A percentile compares a stretch with the other conserved stretches of the same genome.
These are phyloP conservation scores for Leishmania mexicana DNA, from an alignment of 208 protist genomes.

Conservation along the genomic window DNA sequence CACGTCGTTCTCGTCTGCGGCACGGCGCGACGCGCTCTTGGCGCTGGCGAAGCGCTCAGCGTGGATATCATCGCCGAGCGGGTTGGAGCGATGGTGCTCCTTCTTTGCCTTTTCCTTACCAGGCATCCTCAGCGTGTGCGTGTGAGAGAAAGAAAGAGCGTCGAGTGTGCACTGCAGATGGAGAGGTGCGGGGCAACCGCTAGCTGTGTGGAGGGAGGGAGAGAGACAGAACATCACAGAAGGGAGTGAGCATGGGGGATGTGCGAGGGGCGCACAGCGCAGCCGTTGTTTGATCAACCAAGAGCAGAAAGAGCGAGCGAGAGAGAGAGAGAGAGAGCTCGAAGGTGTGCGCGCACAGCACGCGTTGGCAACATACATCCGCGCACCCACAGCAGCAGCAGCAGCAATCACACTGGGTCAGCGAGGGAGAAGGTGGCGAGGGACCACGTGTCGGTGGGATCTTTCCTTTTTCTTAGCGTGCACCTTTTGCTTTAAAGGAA, in stretches of 20 bases:
- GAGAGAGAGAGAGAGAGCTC: not conserved
- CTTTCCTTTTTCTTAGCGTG: not conserved
- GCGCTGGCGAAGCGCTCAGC: constrained; percentile 79
- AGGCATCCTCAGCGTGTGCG: constrained; percentile 28
- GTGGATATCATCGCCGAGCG: constrained; percentile 79
- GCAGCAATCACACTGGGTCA: not conserved
- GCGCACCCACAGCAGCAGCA: not conserved
- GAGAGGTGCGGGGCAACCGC: not conserved
- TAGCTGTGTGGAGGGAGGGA: not conserved
- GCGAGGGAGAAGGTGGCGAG: not conserved
- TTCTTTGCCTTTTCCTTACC: constrained; percentile 49
- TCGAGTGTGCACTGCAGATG: not conserved
- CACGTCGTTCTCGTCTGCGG: constrained; percentile 31
- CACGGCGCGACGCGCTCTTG: constrained; percentile 35
- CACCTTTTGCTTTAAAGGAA: not conserved
- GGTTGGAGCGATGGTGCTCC: constrained; percentile 58
- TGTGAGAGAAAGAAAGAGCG: not conserved
- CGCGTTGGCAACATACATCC: too few species aligned
- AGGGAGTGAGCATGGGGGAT: not conserved
- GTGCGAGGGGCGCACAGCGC: not conserved
- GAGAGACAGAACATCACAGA: not conserved
- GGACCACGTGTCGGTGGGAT: not conserved
- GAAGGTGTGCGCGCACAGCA: not conserved
- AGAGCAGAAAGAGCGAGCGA: not conserved
- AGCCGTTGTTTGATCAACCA: not conserved